These are phyloP conservation scores for Echeveria elegans DNA, from an alignment of 164 flowering plant species.

Conservation along the genomic window DNA sequence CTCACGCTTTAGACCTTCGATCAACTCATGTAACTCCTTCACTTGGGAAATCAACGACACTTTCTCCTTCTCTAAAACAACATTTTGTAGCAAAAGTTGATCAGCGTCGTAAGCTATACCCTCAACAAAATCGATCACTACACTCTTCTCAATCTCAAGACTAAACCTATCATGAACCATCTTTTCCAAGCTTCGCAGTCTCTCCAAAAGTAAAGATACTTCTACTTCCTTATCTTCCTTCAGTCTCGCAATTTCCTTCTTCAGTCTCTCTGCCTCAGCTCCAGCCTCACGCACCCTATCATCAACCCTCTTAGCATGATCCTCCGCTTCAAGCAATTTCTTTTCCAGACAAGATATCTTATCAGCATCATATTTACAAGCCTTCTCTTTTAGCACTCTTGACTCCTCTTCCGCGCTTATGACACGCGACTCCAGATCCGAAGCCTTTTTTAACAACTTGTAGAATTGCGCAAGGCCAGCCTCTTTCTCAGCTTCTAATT, in stretches of 20 bases:
- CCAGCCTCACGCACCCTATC: neutral
- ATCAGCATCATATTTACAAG: constrained; percentile 13
- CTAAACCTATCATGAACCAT: neutral
- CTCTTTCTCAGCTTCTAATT: constrained; percentile 2
- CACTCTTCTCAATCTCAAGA: neutral
- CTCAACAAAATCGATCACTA: neutral
- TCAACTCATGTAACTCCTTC: neutral
- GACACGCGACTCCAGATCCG: neutral
- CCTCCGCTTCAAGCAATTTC: constrained; percentile 21
- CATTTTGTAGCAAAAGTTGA: neutral
- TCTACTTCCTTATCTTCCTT: neutral
- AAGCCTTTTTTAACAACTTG: neutral
- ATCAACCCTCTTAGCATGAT: constrained; percentile 26
- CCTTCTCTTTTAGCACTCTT: neutral
- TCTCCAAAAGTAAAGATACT: neutral
- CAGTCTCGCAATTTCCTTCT: neutral
- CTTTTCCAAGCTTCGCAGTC: neutral
- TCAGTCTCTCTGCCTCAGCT: neutral
- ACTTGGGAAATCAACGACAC: neutral
- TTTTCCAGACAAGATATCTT: constrained; percentile 38
- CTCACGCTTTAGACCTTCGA: neutral
- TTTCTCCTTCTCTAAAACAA: neutral
- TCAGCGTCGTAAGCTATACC: neutral
- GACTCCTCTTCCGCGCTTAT: neutral
- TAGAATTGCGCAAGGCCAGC: neutral